Conservation (phyloP, 2,329 filamentous ascomycete genomes). For the Calonectria fujianensis region DNA sequence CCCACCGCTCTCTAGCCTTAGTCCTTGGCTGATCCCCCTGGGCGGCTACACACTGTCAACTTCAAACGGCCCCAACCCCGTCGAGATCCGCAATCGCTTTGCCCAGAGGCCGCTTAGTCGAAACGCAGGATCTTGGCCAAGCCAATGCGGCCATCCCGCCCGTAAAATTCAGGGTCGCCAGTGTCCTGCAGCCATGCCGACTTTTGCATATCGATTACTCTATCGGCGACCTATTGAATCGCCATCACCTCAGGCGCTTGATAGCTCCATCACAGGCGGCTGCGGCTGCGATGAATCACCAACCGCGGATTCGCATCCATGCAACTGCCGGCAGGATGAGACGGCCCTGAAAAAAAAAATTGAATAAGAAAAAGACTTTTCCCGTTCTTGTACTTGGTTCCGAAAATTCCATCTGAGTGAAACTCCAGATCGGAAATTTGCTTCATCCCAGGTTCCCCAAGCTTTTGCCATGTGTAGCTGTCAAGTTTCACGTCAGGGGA, state of each 20-base stretch:
- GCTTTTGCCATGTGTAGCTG: slow-evolving; percentile 11
- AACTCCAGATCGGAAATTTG: neutral
- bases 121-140: slow-evolving; percentile 23
- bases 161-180: slow-evolving; percentile 22
- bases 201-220: neutral
- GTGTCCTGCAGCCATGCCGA: neutral
- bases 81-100: slow-evolving; percentile 1
- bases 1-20: neutral
- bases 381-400: neutral
- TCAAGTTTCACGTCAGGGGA: slow-evolving; percentile 17
- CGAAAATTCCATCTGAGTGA: neutral
- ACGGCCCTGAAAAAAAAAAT: neutral
- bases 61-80: slow-evolving; percentile 7
- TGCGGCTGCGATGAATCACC: neutral
- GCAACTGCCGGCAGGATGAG: neutral
- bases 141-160: slow-evolving; percentile 3
- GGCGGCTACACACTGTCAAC: slow-evolving; percentile 13
- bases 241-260: neutral
- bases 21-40: slow-evolving; percentile 7
- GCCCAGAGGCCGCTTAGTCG: slow-evolving; percentile 8
- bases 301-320: neutral
- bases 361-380: neutral
- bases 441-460: neutral
- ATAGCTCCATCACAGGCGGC: neutral
- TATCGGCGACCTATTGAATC: neutral